Percentiles rank a stretch among this genome's conserved stretches.
Conservation (phyloP, 805 yeast species). For the Kodamaea kaohsiungensis region DNA sequence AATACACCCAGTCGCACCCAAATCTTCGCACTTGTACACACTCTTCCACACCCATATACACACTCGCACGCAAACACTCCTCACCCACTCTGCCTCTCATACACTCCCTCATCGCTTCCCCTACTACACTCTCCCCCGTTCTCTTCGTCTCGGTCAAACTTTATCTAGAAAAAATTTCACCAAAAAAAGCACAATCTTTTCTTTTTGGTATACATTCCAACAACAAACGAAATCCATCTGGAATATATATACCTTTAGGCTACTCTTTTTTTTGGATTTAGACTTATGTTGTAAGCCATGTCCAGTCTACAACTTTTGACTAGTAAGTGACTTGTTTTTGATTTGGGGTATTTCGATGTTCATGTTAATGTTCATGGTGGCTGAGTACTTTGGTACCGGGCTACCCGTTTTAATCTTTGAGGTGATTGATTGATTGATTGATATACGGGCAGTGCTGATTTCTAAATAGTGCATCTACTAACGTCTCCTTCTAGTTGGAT, state of each 20-base stretch:
- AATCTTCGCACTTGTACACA: no score
- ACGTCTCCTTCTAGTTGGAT: constrained; percentile 41
- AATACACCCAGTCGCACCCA: background rate
- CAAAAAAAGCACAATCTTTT: background rate
- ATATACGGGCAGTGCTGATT: background rate
- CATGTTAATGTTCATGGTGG: background rate
- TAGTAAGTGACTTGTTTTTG: background rate
- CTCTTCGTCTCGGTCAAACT: background rate
- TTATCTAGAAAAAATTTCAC: constrained; percentile 2
- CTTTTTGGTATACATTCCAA: constrained; percentile 6
- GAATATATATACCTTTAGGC: background rate
- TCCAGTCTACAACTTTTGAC: constrained; percentile 8
- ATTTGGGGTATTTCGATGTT: background rate
- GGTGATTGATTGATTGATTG: no score
- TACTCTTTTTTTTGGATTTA: background rate
- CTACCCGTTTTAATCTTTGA: background rate
- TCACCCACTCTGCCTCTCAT: background rate
- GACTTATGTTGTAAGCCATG: constrained; percentile 3
- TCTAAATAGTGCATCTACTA: background rate
- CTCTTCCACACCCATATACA: background rate
- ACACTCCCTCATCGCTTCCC: background rate
- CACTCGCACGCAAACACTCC: background rate
- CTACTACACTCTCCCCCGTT: background rate
- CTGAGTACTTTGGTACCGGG: background rate
- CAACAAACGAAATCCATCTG: constrained; percentile 3